Evolutionary conservation across 805 yeast species (phyloP), one percentile per base, ranked within the genome.

Genomic region (Cyberlindnera euphorbiae): DNA sequence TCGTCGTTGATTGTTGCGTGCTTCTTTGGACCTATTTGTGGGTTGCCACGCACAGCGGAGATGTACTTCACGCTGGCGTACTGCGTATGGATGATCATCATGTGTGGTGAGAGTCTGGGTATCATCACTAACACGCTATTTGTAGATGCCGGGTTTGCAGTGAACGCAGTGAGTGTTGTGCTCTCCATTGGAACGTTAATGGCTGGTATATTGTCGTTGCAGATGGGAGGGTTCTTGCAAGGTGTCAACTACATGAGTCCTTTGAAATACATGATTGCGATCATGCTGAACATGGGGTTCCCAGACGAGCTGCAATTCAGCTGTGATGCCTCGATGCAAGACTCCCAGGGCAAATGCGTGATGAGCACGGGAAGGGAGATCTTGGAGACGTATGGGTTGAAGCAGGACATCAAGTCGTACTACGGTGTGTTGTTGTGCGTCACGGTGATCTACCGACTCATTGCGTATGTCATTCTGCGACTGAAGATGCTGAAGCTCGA

Each of bases 31-130:
- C 69, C 86, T 50, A 89, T 72, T 1, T 66, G 79, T 39, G 95
- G 95, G 0, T 57, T 87, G 23, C 89, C 88, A 14, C 60, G 86
- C 32, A 76, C 77, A 1, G 72, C 79, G 0, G 74, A 65, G 1
- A 73, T 82, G 66, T 87, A 73, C 50, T 86, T 88, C 49, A 69
- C 79, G 0, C 64, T 79, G 47, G 69, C 76, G 15, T 75, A 77
- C 45, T 66, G 75, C 18, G 47, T 77, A 0, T 62, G 76, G 38
- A 61, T 72, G 17, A 69, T 77, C 17, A 71, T 79, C 13, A 76
- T 79, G 44, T 78, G 88, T 42, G 96, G 96, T 24, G 96, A 87
- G 55, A 79, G 90, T 6, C 63, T 87, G 22, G 96, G 96, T 0
- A 82, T 87, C 6, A 69, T 83, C 33, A 82, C 87, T 39, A 85